Percentiles rank a stretch among this genome's conserved stretches.
phyloP scores from a whole-genome alignment of 208 protist genomes.

The Acanthamoeba royreba region DNA sequence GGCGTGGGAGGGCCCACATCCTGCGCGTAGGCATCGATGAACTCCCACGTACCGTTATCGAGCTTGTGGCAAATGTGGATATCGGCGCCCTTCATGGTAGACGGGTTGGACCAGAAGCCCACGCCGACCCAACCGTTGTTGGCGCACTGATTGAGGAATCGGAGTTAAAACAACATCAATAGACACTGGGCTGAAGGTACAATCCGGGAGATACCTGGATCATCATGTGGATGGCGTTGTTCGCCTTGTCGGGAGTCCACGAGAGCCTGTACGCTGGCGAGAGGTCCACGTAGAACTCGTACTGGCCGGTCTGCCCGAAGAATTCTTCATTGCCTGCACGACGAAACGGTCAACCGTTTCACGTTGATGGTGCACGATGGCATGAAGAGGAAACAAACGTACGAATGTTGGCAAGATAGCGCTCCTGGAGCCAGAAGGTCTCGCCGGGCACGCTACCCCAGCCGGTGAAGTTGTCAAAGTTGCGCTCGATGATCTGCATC shows the following conservation, averaged over 20 bases:
- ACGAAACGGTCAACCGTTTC: not conserved
- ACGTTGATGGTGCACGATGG: not conserved
- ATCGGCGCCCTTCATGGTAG: constrained; percentile 20
- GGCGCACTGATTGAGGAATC: not conserved
- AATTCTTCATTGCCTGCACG: not conserved
- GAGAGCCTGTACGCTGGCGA: not conserved
- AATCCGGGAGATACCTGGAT: not conserved
- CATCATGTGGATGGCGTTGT: constrained; percentile 18
- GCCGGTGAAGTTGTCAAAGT: constrained; percentile 10
- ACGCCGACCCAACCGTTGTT: constrained; percentile 15
- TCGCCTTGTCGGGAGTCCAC: not conserved
- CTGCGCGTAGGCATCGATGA: constrained; percentile 37
- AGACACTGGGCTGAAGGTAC: not conserved
- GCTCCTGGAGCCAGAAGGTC: not conserved
- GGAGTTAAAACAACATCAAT: not conserved
- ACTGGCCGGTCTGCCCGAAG: not conserved
- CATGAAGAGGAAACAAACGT: not conserved
- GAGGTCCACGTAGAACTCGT: not conserved
- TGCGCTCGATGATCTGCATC: constrained; percentile 5
- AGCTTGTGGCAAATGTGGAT: not conserved
- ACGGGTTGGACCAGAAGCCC: not conserved
- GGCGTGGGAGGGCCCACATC: not conserved
- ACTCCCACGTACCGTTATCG: constrained; percentile 15
- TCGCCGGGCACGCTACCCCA: not conserved
- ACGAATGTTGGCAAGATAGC: not conserved